A percentile compares a stretch with the other conserved stretches of the same genome.
phyloP scores from a whole-genome alignment of 345 rosid genomes.

The Syzygium aromaticum region DNA sequence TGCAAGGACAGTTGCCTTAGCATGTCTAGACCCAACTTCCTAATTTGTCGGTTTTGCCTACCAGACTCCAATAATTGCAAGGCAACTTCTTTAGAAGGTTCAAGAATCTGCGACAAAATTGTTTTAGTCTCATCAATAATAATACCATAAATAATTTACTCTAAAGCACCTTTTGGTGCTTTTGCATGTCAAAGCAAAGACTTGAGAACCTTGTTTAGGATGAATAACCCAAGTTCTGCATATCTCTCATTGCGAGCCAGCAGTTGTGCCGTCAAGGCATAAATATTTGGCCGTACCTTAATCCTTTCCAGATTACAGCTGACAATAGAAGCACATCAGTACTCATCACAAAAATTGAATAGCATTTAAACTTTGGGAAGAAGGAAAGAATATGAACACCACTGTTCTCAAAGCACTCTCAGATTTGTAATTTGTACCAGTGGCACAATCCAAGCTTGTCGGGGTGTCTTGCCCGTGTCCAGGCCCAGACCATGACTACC shows the following conservation, averaged over 20 bases:
- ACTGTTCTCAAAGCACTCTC: background rate
- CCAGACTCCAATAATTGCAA: slow-evolving; percentile 82
- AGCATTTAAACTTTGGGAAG: background rate
- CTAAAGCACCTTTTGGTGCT: background rate
- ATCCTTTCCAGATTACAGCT: slow-evolving; percentile 74
- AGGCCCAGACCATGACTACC: background rate
- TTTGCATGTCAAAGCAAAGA: background rate
- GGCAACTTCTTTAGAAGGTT: slow-evolving; percentile 96
- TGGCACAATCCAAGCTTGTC: background rate
- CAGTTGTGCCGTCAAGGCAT: slow-evolving; percentile 67
- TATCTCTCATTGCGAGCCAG: slow-evolving; percentile 56
- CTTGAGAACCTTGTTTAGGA: slow-evolving; percentile 67
- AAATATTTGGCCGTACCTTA: slow-evolving; percentile 61
- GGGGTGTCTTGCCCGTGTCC: background rate
- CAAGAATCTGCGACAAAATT: slow-evolving; percentile 54
- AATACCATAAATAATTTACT: background rate
- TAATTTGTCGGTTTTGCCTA: slow-evolving; percentile 46
- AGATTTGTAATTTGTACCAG: background rate
- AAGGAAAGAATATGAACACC: background rate
- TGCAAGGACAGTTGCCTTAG: slow-evolving; percentile 83
- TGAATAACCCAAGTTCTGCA: slow-evolving; percentile 66
- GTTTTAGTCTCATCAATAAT: background rate
- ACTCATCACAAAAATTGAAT: background rate
- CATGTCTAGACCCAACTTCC: slow-evolving; percentile 94
- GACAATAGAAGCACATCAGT: slow-evolving; percentile 17